Base-by-base conservation (phyloP, 75 land plant species). In the Cryptomeria japonica region DNA sequence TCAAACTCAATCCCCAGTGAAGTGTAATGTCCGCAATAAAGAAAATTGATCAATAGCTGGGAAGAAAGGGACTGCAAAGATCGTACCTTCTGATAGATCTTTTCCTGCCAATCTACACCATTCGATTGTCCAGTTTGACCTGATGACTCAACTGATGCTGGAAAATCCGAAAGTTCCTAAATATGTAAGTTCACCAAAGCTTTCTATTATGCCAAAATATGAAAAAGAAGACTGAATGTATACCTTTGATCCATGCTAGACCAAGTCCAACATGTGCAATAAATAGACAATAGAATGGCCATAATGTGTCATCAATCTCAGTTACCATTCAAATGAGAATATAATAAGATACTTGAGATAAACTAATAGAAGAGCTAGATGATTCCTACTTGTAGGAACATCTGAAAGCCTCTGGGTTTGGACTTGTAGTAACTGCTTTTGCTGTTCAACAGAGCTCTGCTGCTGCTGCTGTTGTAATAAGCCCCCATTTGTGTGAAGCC, bases 101-200 rank as follows among this genome's bases (percentile, higher is more conserved):
- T 80, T 31, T 44, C 84, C 51, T 80, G 84, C 47, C 47, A 44
- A 9, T 78, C 80, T 11, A 28, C 12, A 28, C 28, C 31, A 44
- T 38, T 80, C 44, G 49, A 44, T 80, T 80, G 84, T 80, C 49
- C 84, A 80, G 84, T 80, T 80, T 41, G 84, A 80, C 46, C 84
- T 80, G 49, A 28, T 3, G 84, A 44, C 84, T 80, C 84, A 31
- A 80, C 28, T 80, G 84, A 44, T 80, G 49, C 49, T 80, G 84
- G 84, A 80, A 80, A 80, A 80, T 39, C 10, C 44, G 51, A 80
- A 2, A 80, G 84, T 80, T 80, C 1, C 31, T 28, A 28, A 34
- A 34, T 11, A 44, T 10, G 44, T 80, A 80, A 44, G 49, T 49
- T 51, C 32, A 44, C 84, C n/a, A 2, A 44, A 42, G 25, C 25